Evolutionary conservation across 2,329 filamentous ascomycete species (phyloP).

Genomic region (Juglanconis sp.): DNA sequence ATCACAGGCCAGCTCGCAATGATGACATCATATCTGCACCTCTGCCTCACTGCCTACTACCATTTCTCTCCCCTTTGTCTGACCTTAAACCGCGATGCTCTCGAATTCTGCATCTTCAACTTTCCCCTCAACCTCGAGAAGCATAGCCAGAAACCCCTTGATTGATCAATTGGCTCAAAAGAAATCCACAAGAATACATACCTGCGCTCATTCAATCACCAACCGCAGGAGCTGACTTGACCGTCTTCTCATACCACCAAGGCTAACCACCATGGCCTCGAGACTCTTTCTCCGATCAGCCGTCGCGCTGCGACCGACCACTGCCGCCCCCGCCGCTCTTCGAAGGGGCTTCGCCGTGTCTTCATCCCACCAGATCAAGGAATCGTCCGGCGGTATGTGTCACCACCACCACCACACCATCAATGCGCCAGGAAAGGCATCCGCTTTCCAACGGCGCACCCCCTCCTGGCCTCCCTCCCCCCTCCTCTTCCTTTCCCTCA

Average conservation of each 20-base stretch:
- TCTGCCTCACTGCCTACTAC: not conserved
- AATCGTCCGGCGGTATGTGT: slow-evolving; percentile 14
- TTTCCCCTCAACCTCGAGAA: not conserved
- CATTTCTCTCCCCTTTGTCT: slow-evolving; percentile 1
- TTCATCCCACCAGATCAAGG: slow-evolving; percentile 15
- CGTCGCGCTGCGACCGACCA: slow-evolving; percentile 9
- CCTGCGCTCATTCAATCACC: not conserved
- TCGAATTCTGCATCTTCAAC: not conserved
- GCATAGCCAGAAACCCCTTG: not conserved
- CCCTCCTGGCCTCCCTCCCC: too few species aligned
- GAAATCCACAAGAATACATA: not conserved
- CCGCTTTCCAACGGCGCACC: too few species aligned
- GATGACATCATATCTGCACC: slow-evolving; percentile 13
- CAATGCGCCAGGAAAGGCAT: too few species aligned
- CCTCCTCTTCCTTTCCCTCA: too few species aligned
- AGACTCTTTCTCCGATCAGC: slow-evolving; percentile 11
- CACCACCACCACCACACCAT: not conserved
- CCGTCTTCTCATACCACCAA: not conserved
- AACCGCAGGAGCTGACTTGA: not conserved
- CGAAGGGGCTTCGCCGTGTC: slow-evolving; percentile 14
- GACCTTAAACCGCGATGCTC: not conserved
- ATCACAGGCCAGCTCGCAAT: slow-evolving; percentile 2
- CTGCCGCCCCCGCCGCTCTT: not conserved
- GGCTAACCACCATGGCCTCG: slow-evolving; percentile 11
- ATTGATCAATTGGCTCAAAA: not conserved